Percentiles rank a stretch among this genome's conserved stretches.
Evolutionary conservation across 345 rosid species (phyloP).

Genomic region (Populus alba): DNA sequence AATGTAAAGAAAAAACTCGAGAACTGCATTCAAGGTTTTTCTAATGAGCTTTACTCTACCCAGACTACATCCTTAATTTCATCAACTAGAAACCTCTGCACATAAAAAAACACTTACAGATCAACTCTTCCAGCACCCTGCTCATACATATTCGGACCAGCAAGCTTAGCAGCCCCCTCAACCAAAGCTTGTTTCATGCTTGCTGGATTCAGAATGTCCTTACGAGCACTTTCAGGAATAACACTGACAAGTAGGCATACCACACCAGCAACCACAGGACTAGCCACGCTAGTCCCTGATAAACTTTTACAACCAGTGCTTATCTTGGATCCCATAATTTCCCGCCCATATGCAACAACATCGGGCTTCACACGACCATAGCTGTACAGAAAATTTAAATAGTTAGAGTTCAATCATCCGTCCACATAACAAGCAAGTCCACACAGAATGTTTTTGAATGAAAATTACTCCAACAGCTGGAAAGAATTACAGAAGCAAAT

Average conservation of each 20-base stretch:
- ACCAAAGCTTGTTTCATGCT: slow-evolving; percentile 99
- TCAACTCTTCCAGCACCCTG: slow-evolving; percentile 98
- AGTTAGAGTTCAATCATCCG: not conserved
- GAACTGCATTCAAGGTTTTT: not conserved
- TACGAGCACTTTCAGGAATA: slow-evolving; percentile 67
- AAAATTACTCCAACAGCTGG: too few relatives aligned
- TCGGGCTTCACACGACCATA: slow-evolving; percentile 97
- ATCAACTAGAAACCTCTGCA: not conserved
- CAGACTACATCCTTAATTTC: not conserved
- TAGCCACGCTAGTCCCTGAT: slow-evolving; percentile 97
- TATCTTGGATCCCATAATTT: slow-evolving; percentile 94
- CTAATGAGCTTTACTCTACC: not conserved
- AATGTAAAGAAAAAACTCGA: too few relatives aligned
- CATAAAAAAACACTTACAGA: slow-evolving; percentile 55
- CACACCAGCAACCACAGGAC: slow-evolving; percentile 99
- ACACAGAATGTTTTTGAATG: not conserved
- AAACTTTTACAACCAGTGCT: slow-evolving; percentile 95
- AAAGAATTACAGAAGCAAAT: too few relatives aligned
- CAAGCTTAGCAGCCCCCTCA: slow-evolving; percentile 97
- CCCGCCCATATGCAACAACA: slow-evolving; percentile 94
- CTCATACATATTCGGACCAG: slow-evolving; percentile 94
- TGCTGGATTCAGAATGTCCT: slow-evolving; percentile 79
- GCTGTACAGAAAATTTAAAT: slow-evolving; percentile 37
- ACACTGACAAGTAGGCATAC: slow-evolving; percentile 92
- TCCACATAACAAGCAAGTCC: not conserved